Evolutionary conservation across 495 filamentous ascomycete genomes (phyloP).

Genomic region (Tirmania nivea): DNA sequence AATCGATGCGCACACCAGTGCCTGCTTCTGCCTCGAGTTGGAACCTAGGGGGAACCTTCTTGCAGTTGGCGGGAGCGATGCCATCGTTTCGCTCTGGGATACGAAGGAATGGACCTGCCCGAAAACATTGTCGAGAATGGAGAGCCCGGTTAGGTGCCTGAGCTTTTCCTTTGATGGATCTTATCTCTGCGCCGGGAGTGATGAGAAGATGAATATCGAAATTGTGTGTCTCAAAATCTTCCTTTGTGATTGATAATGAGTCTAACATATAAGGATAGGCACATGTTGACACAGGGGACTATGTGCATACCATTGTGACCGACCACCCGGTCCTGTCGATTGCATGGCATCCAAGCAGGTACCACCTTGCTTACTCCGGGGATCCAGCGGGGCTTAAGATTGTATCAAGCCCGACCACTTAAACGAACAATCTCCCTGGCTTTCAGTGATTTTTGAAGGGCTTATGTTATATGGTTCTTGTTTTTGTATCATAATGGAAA

Average conservation of each 20-base stretch:
- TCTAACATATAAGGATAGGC: constrained; percentile 28
- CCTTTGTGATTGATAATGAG: neutral
- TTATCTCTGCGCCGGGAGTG: constrained; percentile 82
- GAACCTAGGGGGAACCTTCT: constrained; percentile 32
- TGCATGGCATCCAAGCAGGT: constrained; percentile 76
- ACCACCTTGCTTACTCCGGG: constrained; percentile 74
- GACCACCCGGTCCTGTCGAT: constrained; percentile 41
- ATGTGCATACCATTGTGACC: constrained; percentile 57
- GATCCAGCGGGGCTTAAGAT: constrained; percentile 67
- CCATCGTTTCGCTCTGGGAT: constrained; percentile 76
- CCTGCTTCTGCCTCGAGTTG: constrained; percentile 17
- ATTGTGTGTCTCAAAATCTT: constrained; percentile 19
- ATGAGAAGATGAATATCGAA: constrained; percentile 69
- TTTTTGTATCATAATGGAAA: too few relatives aligned
- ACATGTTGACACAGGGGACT: constrained; percentile 75
- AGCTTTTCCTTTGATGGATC: constrained; percentile 28
- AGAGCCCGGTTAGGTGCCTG: constrained; percentile 61
- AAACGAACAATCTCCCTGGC: too few relatives aligned
- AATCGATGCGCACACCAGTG: constrained; percentile 17
- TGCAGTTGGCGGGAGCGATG: constrained; percentile 75
- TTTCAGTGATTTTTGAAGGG: too few relatives aligned
- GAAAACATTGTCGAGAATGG: constrained; percentile 52
- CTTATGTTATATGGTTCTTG: too few relatives aligned
- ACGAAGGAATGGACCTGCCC: constrained; percentile 79
- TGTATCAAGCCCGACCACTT: constrained; percentile 24